phyloP scores from a whole-genome alignment of 2,329 filamentous ascomycete genomes.

The Talaromyces sp. region DNA sequence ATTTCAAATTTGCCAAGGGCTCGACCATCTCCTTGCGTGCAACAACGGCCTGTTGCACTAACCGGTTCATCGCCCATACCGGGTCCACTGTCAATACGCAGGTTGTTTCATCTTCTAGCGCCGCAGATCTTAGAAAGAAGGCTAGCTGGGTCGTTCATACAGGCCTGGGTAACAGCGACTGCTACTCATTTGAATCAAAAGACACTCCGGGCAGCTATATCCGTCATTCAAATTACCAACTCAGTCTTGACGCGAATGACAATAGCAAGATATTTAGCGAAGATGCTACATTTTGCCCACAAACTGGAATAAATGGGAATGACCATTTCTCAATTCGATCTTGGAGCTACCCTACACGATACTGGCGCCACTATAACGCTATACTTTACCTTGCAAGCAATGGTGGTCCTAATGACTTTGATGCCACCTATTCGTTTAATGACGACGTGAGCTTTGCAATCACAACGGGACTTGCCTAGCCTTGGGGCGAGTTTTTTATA shows the following conservation, averaged over 20 bases:
- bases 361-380: conserved; percentile 55
- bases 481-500: background rate
- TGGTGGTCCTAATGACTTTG: conserved; percentile 56
- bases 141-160: conserved; percentile 56
- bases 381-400: conserved; percentile 53
- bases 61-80: conserved; percentile 56
- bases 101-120: conserved; percentile 55
- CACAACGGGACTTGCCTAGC: conserved; percentile 45
- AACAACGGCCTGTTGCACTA: conserved; percentile 56
- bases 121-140: conserved; percentile 50
- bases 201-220: conserved; percentile 61
- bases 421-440: conserved; percentile 51
- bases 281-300: conserved; percentile 63
- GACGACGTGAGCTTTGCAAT: conserved; percentile 56
- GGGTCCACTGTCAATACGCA: conserved; percentile 55
- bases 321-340: conserved; percentile 53
- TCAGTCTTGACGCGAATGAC: conserved; percentile 54
- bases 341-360: conserved; percentile 62
- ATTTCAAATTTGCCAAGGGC: background rate
- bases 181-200: conserved; percentile 61
- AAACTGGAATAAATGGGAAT: conserved; percentile 51
- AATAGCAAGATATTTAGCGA: conserved; percentile 58
- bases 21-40: conserved; percentile 51
- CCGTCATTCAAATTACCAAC: conserved; percentile 55
- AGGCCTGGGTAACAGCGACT: conserved; percentile 57